phyloP scores from a whole-genome alignment of 192 early-diverging fungal species.

The Coemansia nantahalensis region DNA sequence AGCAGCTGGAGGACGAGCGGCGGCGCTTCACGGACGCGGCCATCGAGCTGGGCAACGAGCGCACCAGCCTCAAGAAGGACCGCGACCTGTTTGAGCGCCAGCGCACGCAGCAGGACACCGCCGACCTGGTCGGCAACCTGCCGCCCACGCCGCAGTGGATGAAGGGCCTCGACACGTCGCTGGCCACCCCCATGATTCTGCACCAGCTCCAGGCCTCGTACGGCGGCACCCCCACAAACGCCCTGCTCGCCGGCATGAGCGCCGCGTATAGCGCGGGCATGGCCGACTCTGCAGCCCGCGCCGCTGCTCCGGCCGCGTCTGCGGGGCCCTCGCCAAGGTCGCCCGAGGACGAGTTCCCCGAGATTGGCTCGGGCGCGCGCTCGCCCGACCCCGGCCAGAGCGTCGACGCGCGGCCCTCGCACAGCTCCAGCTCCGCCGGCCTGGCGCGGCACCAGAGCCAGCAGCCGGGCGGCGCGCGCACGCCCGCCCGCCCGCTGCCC shows the following conservation, averaged over 20 bases:
- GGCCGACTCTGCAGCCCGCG: background rate
- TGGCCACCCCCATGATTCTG: slow-evolving; percentile 39
- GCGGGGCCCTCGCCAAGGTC: background rate
- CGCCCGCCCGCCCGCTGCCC: slow-evolving; percentile 2
- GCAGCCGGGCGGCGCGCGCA: background rate
- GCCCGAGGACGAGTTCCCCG: slow-evolving; percentile 29
- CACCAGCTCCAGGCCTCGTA: slow-evolving; percentile 25
- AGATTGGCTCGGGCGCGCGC: background rate
- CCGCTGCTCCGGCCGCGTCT: background rate
- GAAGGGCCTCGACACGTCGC: slow-evolving; percentile 22
- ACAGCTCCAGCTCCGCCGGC: background rate
- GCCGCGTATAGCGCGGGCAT: slow-evolving; percentile 17
- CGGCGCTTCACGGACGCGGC: slow-evolving; percentile 67
- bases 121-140: slow-evolving; percentile 24
- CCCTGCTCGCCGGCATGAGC: slow-evolving; percentile 36
- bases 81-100: slow-evolving; percentile 24
- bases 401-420: no score
- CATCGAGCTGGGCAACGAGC: slow-evolving; percentile 66
- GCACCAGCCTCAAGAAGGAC: slow-evolving; percentile 50
- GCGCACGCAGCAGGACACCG: slow-evolving; percentile 7
- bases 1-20: slow-evolving; percentile 63
- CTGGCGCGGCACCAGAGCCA: background rate
- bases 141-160: slow-evolving; percentile 52
- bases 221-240: slow-evolving; percentile 35
- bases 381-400: background rate